Evolutionary conservation across 1,139 yeast genomes (phyloP).

Genomic region (Geotrichum macrosporum): DNA sequence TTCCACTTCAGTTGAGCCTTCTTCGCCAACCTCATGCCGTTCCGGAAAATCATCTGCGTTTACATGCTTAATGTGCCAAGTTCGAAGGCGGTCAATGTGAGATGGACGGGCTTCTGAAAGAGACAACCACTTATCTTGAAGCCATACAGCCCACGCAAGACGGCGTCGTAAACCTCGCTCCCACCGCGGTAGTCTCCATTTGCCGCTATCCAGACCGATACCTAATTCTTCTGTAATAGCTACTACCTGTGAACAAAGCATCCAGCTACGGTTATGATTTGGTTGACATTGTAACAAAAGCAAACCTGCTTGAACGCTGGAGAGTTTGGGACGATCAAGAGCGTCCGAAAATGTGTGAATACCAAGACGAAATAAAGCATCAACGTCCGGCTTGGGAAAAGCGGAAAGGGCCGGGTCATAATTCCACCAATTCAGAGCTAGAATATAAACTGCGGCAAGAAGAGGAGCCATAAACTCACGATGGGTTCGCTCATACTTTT

Average conservation of each 20-base stretch:
- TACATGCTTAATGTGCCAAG: slow-evolving; percentile 31
- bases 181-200: slow-evolving; percentile 91
- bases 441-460: slow-evolving; percentile 43
- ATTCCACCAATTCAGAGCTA: slow-evolving; percentile 46
- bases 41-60: slow-evolving; percentile 36
- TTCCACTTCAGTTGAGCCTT: slow-evolving; percentile 57
- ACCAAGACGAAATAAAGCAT: slow-evolving; percentile 40
- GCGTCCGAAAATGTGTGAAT: slow-evolving; percentile 40
- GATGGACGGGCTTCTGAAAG: slow-evolving; percentile 76
- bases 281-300: slow-evolving; percentile 39
- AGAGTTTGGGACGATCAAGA: slow-evolving; percentile 42
- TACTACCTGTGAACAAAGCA: slow-evolving; percentile 78
- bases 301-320: slow-evolving; percentile 45
- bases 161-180: slow-evolving; percentile 79
- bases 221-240: slow-evolving; percentile 84
- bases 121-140: slow-evolving; percentile 85
- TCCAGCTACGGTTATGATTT: slow-evolving; percentile 70
- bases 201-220: slow-evolving; percentile 75
- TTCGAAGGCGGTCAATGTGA: slow-evolving; percentile 42
- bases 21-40: slow-evolving; percentile 43
- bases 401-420: slow-evolving; percentile 34
- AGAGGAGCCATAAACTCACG: slow-evolving; percentile 46
- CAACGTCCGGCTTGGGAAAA: slow-evolving; percentile 37
- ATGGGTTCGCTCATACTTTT: slow-evolving; percentile 45
- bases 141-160: slow-evolving; percentile 88